Evolutionary conservation across 2,329 filamentous ascomycete species (phyloP), one percentile per base, ranked within the genome.

Genomic region (Venturiaceae sp.): DNA sequence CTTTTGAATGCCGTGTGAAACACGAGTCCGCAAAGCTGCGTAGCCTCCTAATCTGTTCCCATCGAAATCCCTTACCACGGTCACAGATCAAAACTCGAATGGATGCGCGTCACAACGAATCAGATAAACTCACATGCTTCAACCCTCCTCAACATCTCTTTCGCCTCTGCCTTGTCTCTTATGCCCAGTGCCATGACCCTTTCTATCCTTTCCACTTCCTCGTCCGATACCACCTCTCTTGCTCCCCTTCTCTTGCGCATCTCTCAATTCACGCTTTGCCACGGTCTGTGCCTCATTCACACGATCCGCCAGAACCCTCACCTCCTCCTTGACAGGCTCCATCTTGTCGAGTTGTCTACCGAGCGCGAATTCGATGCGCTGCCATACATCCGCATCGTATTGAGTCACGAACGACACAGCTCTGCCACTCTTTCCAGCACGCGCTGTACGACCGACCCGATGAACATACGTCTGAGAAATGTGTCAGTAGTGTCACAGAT

Each of bases 211-310:
- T 9, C 75, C 54, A 7, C 19, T 52, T 4, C 58, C 58, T 34
- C 46, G 60, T 28, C 54, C 58, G 16, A 46, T 53, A 5, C 69
- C 72, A 37, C 72, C 80, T 67, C 69, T 78, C 63, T 66, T 78
- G 9, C 75, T 78, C 62, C 80, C 81, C 68, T 84, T 83, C 62
- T 95, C 90, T 58, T 88, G 81, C 64, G 92, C 70, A 58, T 83
- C 80, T 77, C 92, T 94, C 86, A 96, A 88, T 73, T 95, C 86
- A 58, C 80, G 83, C 58, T 59, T 59, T 23, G 92, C 88, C 58
- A 88, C 80, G 52, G 90, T 80, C 70, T 96, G 90, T 0, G 92
- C 92, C 71, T 95, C 90, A 59, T 88, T 85, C 0, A 95, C 88
- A 1, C 89, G 80, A 58, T 83, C 77, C 64, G 85, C 84, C 71